Evolutionary conservation across 306 rosid genomes (phyloP), one percentile per base, ranked within the genome.

Genomic region (Cucumis sativus): DNA sequence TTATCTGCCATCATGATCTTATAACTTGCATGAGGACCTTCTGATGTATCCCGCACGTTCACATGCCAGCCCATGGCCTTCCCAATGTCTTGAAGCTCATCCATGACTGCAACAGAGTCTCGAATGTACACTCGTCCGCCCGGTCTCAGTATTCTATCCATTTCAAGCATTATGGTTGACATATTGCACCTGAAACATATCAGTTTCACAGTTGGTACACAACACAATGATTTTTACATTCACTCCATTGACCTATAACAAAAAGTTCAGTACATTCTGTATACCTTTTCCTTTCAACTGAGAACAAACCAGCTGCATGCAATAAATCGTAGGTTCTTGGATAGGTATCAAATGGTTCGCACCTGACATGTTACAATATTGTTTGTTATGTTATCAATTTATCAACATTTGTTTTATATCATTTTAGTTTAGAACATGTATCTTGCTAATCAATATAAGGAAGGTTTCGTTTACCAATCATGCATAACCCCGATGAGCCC

Each of bases 291-390:
- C 88, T 83, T 82, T 94, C 96, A 28, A 80, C 49, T 52, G 97
- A 88, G 87, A 91, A 91, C 37, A 94, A 92, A 78, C 91, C 89
- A 3, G 92, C 88, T n/a, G 96, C 96, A 54, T 94, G 94, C 45
- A 94, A 67, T 59, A 94, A 83, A 83, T 91, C 97, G 23, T 94
- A 94, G 20, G 98, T 91, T 87, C 95, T 90, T 33, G 97, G 98
- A 78, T 94, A 94, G 56, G 98, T 90, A 78, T 94, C 97, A 78
- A 94, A 91, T 20, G 98, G 96, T 80, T 94, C 98, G 12, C 98
- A 94, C 98, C 98, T 94, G 73, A 21, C 59, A 49, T 49, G 58
- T 23, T 76, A 25, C 80, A 21, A 5, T 54, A 68, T 49, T 70
- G 73, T 75, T 43, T 28, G 43, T 33, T 71, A 60, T 80, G 83